Conservation (phyloP, 306 rosid species). For the Trifolium dubium region DNA sequence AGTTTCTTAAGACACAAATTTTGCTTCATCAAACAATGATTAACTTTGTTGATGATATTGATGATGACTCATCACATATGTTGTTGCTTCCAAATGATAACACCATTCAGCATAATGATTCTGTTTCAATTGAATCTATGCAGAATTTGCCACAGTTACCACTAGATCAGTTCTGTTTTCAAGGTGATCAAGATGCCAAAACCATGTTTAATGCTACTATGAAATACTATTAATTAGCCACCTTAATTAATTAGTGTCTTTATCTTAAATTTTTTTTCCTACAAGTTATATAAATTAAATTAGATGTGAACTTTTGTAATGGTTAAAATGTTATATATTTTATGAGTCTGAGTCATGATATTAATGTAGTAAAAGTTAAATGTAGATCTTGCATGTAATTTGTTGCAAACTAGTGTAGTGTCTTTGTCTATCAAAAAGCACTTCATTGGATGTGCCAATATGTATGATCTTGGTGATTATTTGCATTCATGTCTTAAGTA, state of each 20-base stretch:
- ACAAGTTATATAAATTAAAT: conserved; percentile 18
- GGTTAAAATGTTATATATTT: conserved; percentile 1
- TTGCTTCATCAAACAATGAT: conserved; percentile 85
- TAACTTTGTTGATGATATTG: conserved; percentile 44
- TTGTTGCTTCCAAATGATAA: not conserved
- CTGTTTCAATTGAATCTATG: conserved; percentile 18
- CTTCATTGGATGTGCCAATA: conserved; percentile 3
- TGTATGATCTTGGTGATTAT: not conserved
- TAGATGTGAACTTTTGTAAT: conserved; percentile 22
- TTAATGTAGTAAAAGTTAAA: conserved; percentile 25
- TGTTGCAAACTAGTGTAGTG: conserved; percentile 27
- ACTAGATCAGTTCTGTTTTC: conserved; percentile 40
- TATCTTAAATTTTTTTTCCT: not conserved
- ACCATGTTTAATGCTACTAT: conserved; percentile 36
- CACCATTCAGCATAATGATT: conserved; percentile 28
- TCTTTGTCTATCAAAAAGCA: conserved; percentile 11
- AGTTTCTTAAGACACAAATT: conserved; percentile 81
- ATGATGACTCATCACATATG: not conserved
- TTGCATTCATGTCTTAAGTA: conserved; percentile 7
- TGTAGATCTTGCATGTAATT: conserved; percentile 25
- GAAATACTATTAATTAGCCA: conserved; percentile 44
- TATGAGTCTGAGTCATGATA: not conserved
- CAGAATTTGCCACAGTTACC: conserved; percentile 36
- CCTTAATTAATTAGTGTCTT: conserved; percentile 34
- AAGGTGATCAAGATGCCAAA: conserved; percentile 34